Conservation (phyloP, 768 basidiomycete species). For the Steccherinum ochraceum region DNA sequence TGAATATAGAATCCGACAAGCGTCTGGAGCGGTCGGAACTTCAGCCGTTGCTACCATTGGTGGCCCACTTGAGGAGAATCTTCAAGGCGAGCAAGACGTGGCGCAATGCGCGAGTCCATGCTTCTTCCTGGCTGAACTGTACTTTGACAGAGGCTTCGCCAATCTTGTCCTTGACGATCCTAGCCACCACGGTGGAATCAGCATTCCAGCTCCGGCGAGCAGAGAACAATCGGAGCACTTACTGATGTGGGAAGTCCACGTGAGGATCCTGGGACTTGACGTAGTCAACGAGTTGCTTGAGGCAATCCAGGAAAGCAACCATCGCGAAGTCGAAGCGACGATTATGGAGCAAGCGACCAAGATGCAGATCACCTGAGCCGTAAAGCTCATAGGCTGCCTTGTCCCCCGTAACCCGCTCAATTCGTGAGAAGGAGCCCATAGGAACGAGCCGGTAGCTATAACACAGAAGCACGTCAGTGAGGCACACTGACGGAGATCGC, state of each 20-base stretch:
- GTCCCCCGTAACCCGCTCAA: constrained; percentile 78
- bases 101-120: constrained; percentile 89
- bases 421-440: constrained; percentile 91
- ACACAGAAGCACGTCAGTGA: neutral
- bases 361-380: constrained; percentile 87
- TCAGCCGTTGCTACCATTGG: constrained; percentile 67
- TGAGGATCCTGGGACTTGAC: constrained; percentile 66
- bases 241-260: constrained; percentile 86
- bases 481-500: constrained; percentile 1
- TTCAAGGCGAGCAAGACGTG: constrained; percentile 88
- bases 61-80: constrained; percentile 82
- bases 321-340: constrained; percentile 94
- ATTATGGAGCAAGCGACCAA: constrained; percentile 87
- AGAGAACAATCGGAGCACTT: constrained; percentile 27
- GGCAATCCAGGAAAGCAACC: constrained; percentile 93
- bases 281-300: constrained; percentile 87
- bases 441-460: constrained; percentile 84
- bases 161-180: constrained; percentile 91
- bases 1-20: no score
- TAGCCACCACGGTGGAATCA: constrained; percentile 24
- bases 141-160: constrained; percentile 92
- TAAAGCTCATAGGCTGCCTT: constrained; percentile 88
- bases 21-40: no score
- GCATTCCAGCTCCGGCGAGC: neutral
- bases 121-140: constrained; percentile 92